Percentiles rank a stretch among this genome's conserved stretches.
phyloP scores from a whole-genome alignment of 108 stramenopile genomes.

The Fragilaria radians region DNA sequence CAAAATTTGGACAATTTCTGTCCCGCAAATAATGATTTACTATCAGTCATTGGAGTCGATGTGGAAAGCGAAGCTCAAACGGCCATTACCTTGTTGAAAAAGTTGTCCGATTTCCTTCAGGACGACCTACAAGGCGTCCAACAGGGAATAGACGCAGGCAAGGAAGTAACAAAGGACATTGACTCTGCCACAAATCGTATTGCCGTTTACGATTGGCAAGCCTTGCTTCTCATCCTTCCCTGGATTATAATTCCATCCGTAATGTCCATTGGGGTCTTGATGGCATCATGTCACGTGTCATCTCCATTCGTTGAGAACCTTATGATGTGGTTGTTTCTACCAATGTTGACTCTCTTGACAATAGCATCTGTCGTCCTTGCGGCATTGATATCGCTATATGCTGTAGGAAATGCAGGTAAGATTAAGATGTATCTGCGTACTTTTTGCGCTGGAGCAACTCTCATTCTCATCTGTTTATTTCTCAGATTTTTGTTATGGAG shows the following conservation, averaged over 20 bases:
- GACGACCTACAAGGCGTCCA: slow-evolving; percentile 14
- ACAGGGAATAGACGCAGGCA: slow-evolving; percentile 6
- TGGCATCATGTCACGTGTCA: slow-evolving; percentile 25
- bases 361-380: slow-evolving; percentile 6
- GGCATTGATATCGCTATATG: neutral
- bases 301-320: slow-evolving; percentile 6
- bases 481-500: slow-evolving; percentile 25
- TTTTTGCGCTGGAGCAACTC: neutral
- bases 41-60: neutral
- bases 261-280: slow-evolving; percentile 19
- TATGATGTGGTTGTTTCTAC: slow-evolving; percentile 21
- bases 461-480: neutral
- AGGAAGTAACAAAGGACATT: slow-evolving; percentile 14
- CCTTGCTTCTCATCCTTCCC: slow-evolving; percentile 16
- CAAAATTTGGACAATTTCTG: slow-evolving; percentile 7
- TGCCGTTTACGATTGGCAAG: slow-evolving; percentile 8
- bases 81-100: slow-evolving; percentile 19
- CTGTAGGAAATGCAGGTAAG: slow-evolving; percentile 12
- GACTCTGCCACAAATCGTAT: slow-evolving; percentile 15
- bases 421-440: neutral
- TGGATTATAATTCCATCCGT: slow-evolving; percentile 22
- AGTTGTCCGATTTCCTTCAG: slow-evolving; percentile 20
- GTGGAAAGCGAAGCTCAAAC: slow-evolving; percentile 12
- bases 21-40: neutral
- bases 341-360: slow-evolving; percentile 21